These are phyloP conservation scores for Kalmusia sp. DNA, from an alignment of 2,329 filamentous ascomycete species.

Conservation along the genomic window DNA sequence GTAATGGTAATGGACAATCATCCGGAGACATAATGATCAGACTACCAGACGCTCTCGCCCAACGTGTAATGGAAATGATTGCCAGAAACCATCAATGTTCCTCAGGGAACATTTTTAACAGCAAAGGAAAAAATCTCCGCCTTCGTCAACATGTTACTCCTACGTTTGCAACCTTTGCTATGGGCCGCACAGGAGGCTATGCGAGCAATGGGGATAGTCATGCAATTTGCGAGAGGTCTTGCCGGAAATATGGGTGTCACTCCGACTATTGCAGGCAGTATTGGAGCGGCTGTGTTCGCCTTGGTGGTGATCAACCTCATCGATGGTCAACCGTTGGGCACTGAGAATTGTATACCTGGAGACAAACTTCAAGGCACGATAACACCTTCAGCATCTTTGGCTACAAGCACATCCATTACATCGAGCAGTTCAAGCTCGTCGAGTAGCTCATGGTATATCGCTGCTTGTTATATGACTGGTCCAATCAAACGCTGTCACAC, in stretches of 20 bases:
- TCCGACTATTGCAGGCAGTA: not conserved
- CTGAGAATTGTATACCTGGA: constrained; percentile 5
- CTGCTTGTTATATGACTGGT: constrained; percentile 9
- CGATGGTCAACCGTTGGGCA: not conserved
- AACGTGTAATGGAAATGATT: too few species aligned
- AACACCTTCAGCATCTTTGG: not conserved
- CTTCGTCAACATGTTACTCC: not conserved
- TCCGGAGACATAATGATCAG: too few species aligned
- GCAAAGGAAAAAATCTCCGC: too few species aligned
- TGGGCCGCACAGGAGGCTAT: not conserved
- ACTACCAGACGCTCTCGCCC: too few species aligned
- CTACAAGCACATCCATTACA: not conserved
- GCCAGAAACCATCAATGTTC: too few species aligned
- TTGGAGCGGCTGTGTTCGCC: constrained; percentile 1
- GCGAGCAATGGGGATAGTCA: not conserved
- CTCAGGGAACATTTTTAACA: too few species aligned
- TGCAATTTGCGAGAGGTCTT: not conserved
- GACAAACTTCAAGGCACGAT: constrained; percentile 3
- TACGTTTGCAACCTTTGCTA: not conserved
- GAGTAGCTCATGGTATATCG: not conserved
- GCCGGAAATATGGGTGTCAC: not conserved
- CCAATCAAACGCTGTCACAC: constrained; percentile 8
- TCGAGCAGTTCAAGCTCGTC: not conserved
- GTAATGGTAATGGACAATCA: too few species aligned
- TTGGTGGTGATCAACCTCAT: not conserved